Percentiles rank a stretch among this genome's conserved stretches.
These are phyloP conservation scores for Boletus edulis DNA, from an alignment of 768 basidiomycete species.

Conservation along the genomic window DNA sequence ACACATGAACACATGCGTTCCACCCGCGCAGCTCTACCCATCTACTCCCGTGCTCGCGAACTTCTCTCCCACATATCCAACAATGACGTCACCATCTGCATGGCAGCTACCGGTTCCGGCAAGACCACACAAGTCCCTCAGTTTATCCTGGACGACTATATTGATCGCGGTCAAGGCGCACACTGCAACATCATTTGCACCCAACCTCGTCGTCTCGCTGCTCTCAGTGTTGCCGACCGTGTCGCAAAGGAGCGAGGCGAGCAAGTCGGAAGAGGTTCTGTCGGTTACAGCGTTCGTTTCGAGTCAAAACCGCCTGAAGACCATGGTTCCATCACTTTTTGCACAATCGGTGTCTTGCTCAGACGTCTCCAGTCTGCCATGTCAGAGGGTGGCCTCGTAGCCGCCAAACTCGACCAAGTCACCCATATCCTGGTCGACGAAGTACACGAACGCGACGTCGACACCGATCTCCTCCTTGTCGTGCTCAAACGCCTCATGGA, in stretches of 20 bases:
- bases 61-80: slow-evolving; percentile 66
- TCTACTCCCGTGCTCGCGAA: slow-evolving; percentile 63
- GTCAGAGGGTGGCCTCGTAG: slow-evolving; percentile 36
- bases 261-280: slow-evolving; percentile 54
- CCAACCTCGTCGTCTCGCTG: slow-evolving; percentile 88
- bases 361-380: slow-evolving; percentile 80
- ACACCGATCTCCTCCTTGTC: slow-evolving; percentile 86
- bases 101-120: slow-evolving; percentile 89
- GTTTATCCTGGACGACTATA: slow-evolving; percentile 82
- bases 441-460: slow-evolving; percentile 93
- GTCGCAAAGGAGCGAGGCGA: slow-evolving; percentile 89
- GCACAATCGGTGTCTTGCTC: slow-evolving; percentile 89
- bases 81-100: slow-evolving; percentile 84
- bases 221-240: slow-evolving; percentile 88
- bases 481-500: slow-evolving; percentile 81
- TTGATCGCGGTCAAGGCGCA: slow-evolving; percentile 75
- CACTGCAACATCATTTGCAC: slow-evolving; percentile 90
- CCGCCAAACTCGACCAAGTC: slow-evolving; percentile 61
- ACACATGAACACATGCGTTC: slow-evolving; percentile 62
- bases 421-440: slow-evolving; percentile 95
- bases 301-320: slow-evolving; percentile 75
- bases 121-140: slow-evolving; percentile 97
- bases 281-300: slow-evolving; percentile 94
- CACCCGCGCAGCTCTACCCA: slow-evolving; percentile 68
- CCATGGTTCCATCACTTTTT: slow-evolving; percentile 87